A percentile compares a stretch with the other conserved stretches of the same genome.
These are phyloP conservation scores for Pythium plurisporium DNA, from an alignment of 352 stramenopile genomes.

Conservation along the genomic window DNA sequence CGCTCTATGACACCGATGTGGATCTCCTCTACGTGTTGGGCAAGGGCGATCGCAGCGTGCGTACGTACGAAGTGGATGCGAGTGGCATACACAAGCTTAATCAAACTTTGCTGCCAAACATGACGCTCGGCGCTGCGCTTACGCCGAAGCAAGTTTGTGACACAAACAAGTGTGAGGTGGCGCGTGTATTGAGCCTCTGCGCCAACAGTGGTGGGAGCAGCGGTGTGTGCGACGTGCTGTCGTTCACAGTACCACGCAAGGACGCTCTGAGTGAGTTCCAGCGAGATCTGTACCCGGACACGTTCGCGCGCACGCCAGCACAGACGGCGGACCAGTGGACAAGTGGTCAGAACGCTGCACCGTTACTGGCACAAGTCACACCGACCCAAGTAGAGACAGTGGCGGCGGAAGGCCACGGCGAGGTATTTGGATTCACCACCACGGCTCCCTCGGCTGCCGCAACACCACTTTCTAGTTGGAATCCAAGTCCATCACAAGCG, in stretches of 20 bases:
- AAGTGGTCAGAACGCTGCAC: constrained; percentile 36
- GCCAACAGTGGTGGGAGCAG: constrained; percentile 21
- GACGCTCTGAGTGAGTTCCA: constrained; percentile 62
- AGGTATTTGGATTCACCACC: constrained; percentile 30
- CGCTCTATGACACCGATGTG: constrained; percentile 64
- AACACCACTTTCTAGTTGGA: not conserved
- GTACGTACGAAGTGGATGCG: constrained; percentile 57
- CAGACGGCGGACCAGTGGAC: constrained; percentile 42
- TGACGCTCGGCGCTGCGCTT: constrained; percentile 51
- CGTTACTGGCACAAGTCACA: constrained; percentile 32
- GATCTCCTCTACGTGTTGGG: constrained; percentile 67
- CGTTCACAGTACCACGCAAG: constrained; percentile 62
- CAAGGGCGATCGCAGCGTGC: constrained; percentile 61
- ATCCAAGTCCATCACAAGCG: not conserved
- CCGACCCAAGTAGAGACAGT: constrained; percentile 11
- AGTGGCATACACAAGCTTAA: constrained; percentile 41
- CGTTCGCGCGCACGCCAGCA: constrained; percentile 31
- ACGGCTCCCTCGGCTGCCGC: not conserved
- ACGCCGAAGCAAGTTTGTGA: constrained; percentile 53
- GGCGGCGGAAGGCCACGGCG: not conserved
- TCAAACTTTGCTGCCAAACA: constrained; percentile 43
- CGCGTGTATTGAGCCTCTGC: constrained; percentile 57
- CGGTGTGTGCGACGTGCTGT: constrained; percentile 56
- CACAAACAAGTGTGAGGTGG: constrained; percentile 56
- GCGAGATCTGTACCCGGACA: constrained; percentile 72